These are phyloP conservation scores for Ogataea philodendri DNA, from an alignment of 805 yeast genomes.

Conservation along the genomic window DNA sequence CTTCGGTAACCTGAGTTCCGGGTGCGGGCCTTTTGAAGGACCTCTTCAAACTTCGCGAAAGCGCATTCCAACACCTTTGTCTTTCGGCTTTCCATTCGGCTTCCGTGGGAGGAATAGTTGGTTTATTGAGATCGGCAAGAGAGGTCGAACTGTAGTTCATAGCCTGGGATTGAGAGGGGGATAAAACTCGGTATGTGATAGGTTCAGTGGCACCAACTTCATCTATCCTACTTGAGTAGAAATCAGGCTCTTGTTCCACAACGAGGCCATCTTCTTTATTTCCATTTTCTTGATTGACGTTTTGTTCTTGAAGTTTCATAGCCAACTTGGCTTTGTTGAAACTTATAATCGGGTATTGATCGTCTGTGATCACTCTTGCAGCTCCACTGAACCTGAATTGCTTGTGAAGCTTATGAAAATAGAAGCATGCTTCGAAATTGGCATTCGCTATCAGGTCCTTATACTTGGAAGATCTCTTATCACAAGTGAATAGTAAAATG, in stretches of 20 bases:
- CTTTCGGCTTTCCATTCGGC: slow-evolving; percentile 72
- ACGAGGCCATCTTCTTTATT: slow-evolving; percentile 12
- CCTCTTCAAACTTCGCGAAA: slow-evolving; percentile 59
- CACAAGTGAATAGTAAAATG: slow-evolving; percentile 68
- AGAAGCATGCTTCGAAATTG: slow-evolving; percentile 72
- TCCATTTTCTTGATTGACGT: background rate
- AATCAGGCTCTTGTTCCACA: slow-evolving; percentile 21
- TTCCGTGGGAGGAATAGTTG: slow-evolving; percentile 44
- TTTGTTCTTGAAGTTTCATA: background rate
- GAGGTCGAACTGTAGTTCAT: slow-evolving; percentile 15
- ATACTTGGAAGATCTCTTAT: slow-evolving; percentile 64
- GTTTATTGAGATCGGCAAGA: slow-evolving; percentile 14
- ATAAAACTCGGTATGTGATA: slow-evolving; percentile 21
- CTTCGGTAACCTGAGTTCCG: slow-evolving; percentile 54
- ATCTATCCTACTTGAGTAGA: slow-evolving; percentile 15
- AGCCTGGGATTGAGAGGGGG: slow-evolving; percentile 21
- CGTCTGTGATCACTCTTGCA: slow-evolving; percentile 45
- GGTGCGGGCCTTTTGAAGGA: slow-evolving; percentile 75
- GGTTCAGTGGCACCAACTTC: slow-evolving; percentile 15
- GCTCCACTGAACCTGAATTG: slow-evolving; percentile 75
- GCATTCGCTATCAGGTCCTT: slow-evolving; percentile 50
- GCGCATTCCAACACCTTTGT: slow-evolving; percentile 56
- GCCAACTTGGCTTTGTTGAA: slow-evolving; percentile 3
- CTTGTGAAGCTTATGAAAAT: slow-evolving; percentile 57
- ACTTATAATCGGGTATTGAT: slow-evolving; percentile 23